These are phyloP conservation scores for Curvularia sp. DNA, from an alignment of 2,329 filamentous ascomycete species.

Conservation along the genomic window DNA sequence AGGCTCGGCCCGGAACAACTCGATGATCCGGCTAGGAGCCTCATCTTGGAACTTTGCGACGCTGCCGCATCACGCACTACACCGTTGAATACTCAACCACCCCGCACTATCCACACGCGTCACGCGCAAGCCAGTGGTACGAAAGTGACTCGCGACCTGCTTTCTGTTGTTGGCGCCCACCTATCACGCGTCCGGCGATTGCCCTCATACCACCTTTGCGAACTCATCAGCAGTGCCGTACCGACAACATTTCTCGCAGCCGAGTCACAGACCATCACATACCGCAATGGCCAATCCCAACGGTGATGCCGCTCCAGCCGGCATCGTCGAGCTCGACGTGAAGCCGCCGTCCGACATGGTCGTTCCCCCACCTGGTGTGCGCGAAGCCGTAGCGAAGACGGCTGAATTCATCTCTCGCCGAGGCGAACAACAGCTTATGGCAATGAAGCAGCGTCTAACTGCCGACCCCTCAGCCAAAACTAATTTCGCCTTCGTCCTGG, in stretches of 20 bases:
- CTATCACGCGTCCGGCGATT: neutral
- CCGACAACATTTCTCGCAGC: slow-evolving; percentile 16
- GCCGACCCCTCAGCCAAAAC: slow-evolving; percentile 74
- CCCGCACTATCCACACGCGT: slow-evolving; percentile 9
- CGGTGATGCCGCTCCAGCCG: slow-evolving; percentile 26
- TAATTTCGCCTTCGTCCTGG: slow-evolving; percentile 86
- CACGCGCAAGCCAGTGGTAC: slow-evolving; percentile 12
- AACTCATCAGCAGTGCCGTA: slow-evolving; percentile 15
- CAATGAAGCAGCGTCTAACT: slow-evolving; percentile 83
- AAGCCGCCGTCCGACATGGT: slow-evolving; percentile 85
- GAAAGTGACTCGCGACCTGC: slow-evolving; percentile 5
- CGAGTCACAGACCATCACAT: slow-evolving; percentile 13
- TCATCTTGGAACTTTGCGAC: slow-evolving; percentile 20
- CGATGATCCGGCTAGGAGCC: slow-evolving; percentile 11
- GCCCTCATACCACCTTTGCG: slow-evolving; percentile 2
- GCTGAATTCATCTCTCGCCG: slow-evolving; percentile 84
- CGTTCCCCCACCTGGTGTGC: slow-evolving; percentile 83
- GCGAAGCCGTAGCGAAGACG: slow-evolving; percentile 88
- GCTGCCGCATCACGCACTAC: slow-evolving; percentile 10
- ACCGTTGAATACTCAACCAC: slow-evolving; percentile 7
- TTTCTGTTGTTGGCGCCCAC: slow-evolving; percentile 5
- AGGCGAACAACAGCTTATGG: slow-evolving; percentile 74
- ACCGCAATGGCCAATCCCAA: slow-evolving; percentile 42
- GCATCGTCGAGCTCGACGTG: slow-evolving; percentile 32
- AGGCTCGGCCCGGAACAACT: slow-evolving; percentile 13